Evolutionary conservation across 1,139 yeast genomes (phyloP).

Genomic region (Yamadazyma jaroonii): DNA sequence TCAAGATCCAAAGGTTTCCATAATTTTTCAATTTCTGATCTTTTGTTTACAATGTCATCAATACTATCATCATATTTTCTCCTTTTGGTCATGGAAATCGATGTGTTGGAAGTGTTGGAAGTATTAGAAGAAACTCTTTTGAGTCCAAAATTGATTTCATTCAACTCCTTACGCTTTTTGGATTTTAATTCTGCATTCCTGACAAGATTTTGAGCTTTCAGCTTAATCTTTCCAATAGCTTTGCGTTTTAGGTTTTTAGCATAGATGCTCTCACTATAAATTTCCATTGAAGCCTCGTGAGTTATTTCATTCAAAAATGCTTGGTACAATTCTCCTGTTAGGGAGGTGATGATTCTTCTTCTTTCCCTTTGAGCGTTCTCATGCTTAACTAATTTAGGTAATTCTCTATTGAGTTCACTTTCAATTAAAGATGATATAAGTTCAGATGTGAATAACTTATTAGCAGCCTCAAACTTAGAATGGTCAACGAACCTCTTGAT

Average conservation of each 20-base stretch:
- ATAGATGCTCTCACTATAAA: conserved; percentile 37
- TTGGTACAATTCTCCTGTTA: conserved; percentile 48
- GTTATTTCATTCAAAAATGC: conserved; percentile 62
- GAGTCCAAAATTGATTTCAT: conserved; percentile 28
- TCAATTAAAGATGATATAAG: conserved; percentile 16
- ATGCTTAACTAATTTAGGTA: conserved; percentile 23
- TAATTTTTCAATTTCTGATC: conserved; percentile 32
- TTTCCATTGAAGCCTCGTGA: conserved; percentile 39
- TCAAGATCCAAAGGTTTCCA: conserved; percentile 41
- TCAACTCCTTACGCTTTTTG: conserved; percentile 43
- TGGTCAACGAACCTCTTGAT: not conserved
- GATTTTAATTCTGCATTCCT: conserved; percentile 21
- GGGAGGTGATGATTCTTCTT: conserved; percentile 26
- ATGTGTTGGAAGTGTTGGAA: conserved; percentile 14
- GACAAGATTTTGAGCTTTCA: conserved; percentile 23
- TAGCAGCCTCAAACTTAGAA: conserved; percentile 4
- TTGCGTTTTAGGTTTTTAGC: conserved; percentile 21
- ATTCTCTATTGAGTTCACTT: conserved; percentile 24
- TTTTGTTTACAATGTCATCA: conserved; percentile 22
- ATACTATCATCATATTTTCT: conserved; percentile 18
- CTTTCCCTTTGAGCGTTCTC: conserved; percentile 25
- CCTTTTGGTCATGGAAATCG: not conserved
- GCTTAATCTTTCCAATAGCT: conserved; percentile 22
- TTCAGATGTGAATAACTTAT: conserved; percentile 21
- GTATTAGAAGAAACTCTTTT: conserved; percentile 22